These are phyloP conservation scores for Stephanodiscus minutulus DNA, from an alignment of 108 stramenopile species.

Conservation along the genomic window DNA sequence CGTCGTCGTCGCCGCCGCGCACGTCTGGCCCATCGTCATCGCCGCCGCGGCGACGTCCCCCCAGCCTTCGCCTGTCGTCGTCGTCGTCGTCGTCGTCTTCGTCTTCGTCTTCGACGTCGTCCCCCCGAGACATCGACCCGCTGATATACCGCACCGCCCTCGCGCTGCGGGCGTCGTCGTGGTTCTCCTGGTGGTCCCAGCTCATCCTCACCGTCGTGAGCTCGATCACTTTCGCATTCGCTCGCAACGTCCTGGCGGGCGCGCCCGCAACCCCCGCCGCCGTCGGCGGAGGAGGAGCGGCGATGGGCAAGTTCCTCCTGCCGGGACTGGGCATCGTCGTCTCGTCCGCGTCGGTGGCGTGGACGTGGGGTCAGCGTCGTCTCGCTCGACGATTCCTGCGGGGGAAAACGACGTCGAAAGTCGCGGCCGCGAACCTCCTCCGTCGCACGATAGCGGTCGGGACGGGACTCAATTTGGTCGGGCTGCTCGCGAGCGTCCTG, in stretches of 20 bases:
- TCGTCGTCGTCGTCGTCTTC: background rate
- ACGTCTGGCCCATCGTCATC: background rate
- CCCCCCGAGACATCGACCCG: slow-evolving; percentile 20
- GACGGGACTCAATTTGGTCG: slow-evolving; percentile 74
- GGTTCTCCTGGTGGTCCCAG: slow-evolving; percentile 91
- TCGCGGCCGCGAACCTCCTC: slow-evolving; percentile 72
- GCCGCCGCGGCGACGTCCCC: background rate
- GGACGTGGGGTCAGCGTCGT: slow-evolving; percentile 86
- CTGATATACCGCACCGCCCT: slow-evolving; percentile 45
- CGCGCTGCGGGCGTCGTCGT: slow-evolving; percentile 55
- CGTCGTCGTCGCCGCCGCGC: background rate
- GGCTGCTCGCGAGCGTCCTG: slow-evolving; percentile 79
- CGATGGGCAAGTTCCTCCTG: slow-evolving; percentile 63
- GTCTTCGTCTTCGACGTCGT: background rate
- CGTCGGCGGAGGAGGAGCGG: slow-evolving; percentile 19
- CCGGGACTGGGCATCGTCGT: slow-evolving; percentile 61
- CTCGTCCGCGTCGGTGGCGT: slow-evolving; percentile 64
- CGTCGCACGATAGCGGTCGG: slow-evolving; percentile 76
- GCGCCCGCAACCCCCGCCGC: slow-evolving; percentile 1
- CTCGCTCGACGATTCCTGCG: slow-evolving; percentile 61
- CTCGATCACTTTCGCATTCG: slow-evolving; percentile 79
- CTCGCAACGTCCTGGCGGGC: slow-evolving; percentile 59
- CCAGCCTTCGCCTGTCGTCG: too few species aligned
- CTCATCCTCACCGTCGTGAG: slow-evolving; percentile 76
- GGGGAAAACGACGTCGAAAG: slow-evolving; percentile 35